These are phyloP conservation scores for Trichoderma orchidacearum DNA, from an alignment of 495 filamentous ascomycete species.

Conservation along the genomic window DNA sequence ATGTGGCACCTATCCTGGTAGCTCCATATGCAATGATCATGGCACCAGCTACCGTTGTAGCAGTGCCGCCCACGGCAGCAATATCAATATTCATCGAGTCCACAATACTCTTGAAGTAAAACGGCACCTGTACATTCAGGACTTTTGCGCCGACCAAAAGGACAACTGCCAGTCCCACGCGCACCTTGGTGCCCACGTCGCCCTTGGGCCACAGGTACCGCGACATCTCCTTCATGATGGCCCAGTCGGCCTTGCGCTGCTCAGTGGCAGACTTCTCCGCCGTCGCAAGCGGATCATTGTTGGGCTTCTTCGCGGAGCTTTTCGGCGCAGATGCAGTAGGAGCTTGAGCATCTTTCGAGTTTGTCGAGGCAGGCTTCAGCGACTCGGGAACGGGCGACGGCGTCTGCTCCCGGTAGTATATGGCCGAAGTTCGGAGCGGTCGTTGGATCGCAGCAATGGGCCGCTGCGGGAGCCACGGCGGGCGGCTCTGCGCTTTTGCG, in stretches of 20 bases:
- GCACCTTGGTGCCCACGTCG: conserved; percentile 65
- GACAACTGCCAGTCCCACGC: conserved; percentile 68
- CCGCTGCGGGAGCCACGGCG: conserved; percentile 3
- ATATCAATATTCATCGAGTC: conserved; percentile 97
- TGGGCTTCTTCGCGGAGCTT: conserved; percentile 3
- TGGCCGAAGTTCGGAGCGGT: conserved; percentile 1
- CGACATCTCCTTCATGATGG: conserved; percentile 95
- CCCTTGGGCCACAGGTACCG: conserved; percentile 96
- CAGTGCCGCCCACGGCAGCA: conserved; percentile 65
- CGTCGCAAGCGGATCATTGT: conserved; percentile 22
- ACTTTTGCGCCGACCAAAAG: conserved; percentile 86
- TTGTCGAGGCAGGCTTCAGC: not conserved
- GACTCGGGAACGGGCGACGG: not conserved
- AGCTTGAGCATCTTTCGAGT: not conserved
- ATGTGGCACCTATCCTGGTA: conserved; percentile 70
- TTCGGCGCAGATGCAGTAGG: not conserved
- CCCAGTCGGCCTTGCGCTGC: conserved; percentile 94
- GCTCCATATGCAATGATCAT: conserved; percentile 88
- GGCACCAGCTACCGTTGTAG: conserved; percentile 73
- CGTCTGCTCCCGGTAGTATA: not conserved
- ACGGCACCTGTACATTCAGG: conserved; percentile 93
- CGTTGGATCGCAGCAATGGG: not conserved
- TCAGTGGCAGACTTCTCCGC: conserved; percentile 54
- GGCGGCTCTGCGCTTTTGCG: not conserved
- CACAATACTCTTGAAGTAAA: conserved; percentile 96